phyloP scores from a whole-genome alignment of 805 yeast genomes.

The Candida easanensis region DNA sequence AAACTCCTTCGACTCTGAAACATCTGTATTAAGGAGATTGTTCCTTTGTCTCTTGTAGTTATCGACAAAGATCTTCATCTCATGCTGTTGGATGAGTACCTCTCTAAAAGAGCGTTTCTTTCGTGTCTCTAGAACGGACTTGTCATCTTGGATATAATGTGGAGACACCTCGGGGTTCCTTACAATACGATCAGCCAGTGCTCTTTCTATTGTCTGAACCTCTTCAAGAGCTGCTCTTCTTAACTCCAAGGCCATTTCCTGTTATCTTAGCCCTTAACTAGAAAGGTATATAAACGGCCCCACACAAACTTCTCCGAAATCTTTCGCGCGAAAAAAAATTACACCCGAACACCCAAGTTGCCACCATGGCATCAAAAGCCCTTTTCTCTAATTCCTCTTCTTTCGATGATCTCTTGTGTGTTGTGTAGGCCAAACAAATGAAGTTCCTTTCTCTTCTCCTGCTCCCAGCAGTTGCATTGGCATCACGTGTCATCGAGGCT shows the following conservation, averaged over 20 bases:
- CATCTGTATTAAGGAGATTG: not conserved
- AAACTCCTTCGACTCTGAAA: conserved; percentile 13
- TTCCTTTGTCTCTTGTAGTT: conserved; percentile 35
- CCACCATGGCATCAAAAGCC: not conserved
- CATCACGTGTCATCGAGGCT: conserved; percentile 12
- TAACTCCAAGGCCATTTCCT: conserved; percentile 34
- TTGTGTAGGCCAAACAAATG: not conserved
- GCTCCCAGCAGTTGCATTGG: conserved; percentile 6
- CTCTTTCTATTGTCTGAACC: conserved; percentile 67
- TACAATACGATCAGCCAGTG: conserved; percentile 58
- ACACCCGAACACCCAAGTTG: not conserved
- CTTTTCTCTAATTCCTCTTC: not conserved
- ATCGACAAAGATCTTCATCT: conserved; percentile 49
- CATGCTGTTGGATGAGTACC: conserved; percentile 63
- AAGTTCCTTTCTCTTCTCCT: not conserved
- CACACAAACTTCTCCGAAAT: not conserved
- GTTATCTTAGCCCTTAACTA: not conserved
- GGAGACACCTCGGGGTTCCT: conserved; percentile 58
- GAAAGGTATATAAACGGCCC: too few relatives aligned
- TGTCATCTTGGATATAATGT: conserved; percentile 25
- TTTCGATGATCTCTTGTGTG: not conserved
- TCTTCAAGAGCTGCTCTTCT: conserved; percentile 50
- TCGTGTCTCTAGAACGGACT: conserved; percentile 34
- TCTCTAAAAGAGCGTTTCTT: conserved; percentile 43
- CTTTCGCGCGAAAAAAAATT: not conserved